These are phyloP conservation scores for Alternaria alternata DNA, from an alignment of 2,329 filamentous ascomycete genomes.

Conservation along the genomic window DNA sequence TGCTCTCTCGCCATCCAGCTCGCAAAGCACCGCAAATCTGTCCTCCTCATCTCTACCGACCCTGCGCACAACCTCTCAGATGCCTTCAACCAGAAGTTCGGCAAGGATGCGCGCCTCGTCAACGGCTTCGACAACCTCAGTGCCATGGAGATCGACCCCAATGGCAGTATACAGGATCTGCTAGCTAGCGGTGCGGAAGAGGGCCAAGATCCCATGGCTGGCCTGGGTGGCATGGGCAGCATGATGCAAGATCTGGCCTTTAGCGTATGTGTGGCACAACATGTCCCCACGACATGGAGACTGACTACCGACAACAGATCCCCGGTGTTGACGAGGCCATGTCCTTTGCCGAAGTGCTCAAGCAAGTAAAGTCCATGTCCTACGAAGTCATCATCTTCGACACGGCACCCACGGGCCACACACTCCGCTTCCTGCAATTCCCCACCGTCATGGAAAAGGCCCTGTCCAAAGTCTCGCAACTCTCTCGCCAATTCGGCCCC, in stretches of 20 bases:
- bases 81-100: slow-evolving; percentile 98
- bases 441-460: slow-evolving; percentile 98
- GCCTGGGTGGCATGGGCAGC: slow-evolving; percentile 75
- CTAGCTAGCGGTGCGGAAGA: slow-evolving; percentile 79
- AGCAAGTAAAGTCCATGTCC: slow-evolving; percentile 97
- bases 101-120: slow-evolving; percentile 93
- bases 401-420: slow-evolving; percentile 96
- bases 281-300: background rate
- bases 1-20: slow-evolving; percentile 98
- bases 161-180: slow-evolving; percentile 95
- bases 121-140: slow-evolving; percentile 93
- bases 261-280: slow-evolving; percentile 68
- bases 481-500: slow-evolving; percentile 92
- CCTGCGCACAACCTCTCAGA: slow-evolving; percentile 98
- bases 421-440: slow-evolving; percentile 97
- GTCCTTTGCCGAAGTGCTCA: slow-evolving; percentile 98
- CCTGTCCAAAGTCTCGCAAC: slow-evolving; percentile 93
- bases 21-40: slow-evolving; percentile 90
- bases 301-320: slow-evolving; percentile 66
- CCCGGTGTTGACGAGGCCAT: slow-evolving; percentile 99
- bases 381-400: slow-evolving; percentile 99
- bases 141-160: slow-evolving; percentile 99
- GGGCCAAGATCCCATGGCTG: slow-evolving; percentile 73
- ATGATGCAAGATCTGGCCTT: slow-evolving; percentile 99
- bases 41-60: slow-evolving; percentile 97